Conservation (phyloP, 495 filamentous ascomycete genomes). For the Lindgomyces ingoldianus region DNA sequence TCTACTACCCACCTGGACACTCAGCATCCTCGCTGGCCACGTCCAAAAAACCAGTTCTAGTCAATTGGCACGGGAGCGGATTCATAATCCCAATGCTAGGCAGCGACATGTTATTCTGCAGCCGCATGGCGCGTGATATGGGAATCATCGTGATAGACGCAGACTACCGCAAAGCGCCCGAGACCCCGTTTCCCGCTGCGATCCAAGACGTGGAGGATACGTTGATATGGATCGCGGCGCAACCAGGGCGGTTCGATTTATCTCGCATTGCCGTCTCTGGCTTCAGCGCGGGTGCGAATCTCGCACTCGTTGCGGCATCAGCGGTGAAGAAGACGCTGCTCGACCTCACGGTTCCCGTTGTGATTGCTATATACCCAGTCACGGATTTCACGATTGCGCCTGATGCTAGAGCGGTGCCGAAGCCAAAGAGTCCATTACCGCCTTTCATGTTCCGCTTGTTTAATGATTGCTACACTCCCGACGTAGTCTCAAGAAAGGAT, state of each 20-base stretch:
- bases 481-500: conserved; percentile 38
- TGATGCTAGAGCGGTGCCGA: neutral
- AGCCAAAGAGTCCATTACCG: neutral
- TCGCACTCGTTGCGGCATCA: conserved; percentile 54
- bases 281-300: conserved; percentile 84
- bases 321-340: neutral
- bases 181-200: conserved; percentile 45
- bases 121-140: conserved; percentile 36
- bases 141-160: conserved; percentile 42
- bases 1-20: conserved; percentile 47
- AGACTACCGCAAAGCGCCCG: conserved; percentile 47
- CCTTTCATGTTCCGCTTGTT: neutral
- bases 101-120: conserved; percentile 44
- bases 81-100: conserved; percentile 44
- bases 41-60: conserved; percentile 38
- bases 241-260: conserved; percentile 39
- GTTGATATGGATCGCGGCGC: conserved; percentile 37
- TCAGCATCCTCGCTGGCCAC: neutral
- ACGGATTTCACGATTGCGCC: neutral
- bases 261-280: conserved; percentile 68
- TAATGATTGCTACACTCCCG: conserved; percentile 3
- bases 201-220: conserved; percentile 49
- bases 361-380: conserved; percentile 6
- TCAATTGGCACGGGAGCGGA: conserved; percentile 50
- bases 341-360: neutral